A percentile compares a stretch with the other conserved stretches of the same genome.
These are phyloP conservation scores for Zymoseptoria tritici DNA, from an alignment of 2,329 filamentous ascomycete species.

Conservation along the genomic window DNA sequence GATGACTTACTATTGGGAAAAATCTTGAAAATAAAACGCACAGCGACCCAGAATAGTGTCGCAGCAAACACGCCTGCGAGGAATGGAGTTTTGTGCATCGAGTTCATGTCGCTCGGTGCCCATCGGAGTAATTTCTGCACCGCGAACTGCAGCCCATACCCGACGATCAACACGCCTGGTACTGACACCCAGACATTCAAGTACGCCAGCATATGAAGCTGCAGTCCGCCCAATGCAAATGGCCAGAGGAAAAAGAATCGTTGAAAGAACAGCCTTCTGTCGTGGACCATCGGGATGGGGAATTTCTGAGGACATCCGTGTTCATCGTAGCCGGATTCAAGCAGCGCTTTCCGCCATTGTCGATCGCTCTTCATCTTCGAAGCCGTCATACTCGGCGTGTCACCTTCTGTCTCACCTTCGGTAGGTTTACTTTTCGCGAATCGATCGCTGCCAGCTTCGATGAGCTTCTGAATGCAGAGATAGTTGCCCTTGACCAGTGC, in stretches of 20 bases:
- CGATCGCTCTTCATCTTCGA: constrained; percentile 79
- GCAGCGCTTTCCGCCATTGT: constrained; percentile 75
- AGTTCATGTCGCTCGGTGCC: constrained; percentile 80
- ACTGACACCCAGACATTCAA: constrained; percentile 68
- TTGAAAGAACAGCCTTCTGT: constrained; percentile 68
- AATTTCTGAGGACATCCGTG: constrained; percentile 68
- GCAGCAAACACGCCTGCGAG: constrained; percentile 88
- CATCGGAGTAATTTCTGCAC: constrained; percentile 72
- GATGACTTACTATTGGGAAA: constrained; percentile 53
- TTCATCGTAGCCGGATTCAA: constrained; percentile 75
- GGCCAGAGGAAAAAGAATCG: constrained; percentile 89
- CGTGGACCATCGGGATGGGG: constrained; percentile 68
- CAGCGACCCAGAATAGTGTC: constrained; percentile 71
- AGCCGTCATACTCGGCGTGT: constrained; percentile 80
- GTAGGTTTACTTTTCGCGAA: constrained; percentile 68
- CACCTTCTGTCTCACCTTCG: constrained; percentile 53
- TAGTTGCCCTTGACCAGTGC: constrained; percentile 87
- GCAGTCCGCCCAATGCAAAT: constrained; percentile 64
- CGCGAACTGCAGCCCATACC: constrained; percentile 67
- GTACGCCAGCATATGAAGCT: constrained; percentile 64
- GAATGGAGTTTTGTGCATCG: constrained; percentile 88
- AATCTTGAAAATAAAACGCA: constrained; percentile 68
- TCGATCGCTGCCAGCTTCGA: constrained; percentile 91
- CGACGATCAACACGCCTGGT: constrained; percentile 59
- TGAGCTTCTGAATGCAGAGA: constrained; percentile 81